Base-by-base conservation (phyloP, 2,329 filamentous ascomycete species). In the Chaetomiaceae sp. region DNA sequence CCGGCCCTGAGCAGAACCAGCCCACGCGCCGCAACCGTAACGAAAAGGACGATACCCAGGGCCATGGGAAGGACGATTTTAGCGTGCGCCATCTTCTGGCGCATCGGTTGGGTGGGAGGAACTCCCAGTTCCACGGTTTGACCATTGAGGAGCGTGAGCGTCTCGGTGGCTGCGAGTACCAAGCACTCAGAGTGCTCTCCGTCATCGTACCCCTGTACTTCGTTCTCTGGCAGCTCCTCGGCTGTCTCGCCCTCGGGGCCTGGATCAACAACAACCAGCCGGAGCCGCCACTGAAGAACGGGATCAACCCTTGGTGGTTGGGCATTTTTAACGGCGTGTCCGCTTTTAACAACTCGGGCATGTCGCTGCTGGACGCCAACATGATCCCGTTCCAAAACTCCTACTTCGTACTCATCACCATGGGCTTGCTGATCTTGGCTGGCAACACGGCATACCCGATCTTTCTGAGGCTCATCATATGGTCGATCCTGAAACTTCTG, bases 321-420 rank as follows among this genome's bases (percentile, higher is more conserved):
- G 82, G 82, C 33, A 73, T 79, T 36, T 86, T 86, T 65, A 81
- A 83, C 50, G 78, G 78, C 2, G 74, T 79, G 4, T 83, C 79
- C 15, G 82, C 81, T 0, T 86, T 86, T 62, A 84, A 84, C 63
- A 86, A 85, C 54, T 80, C 74, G n/a, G 81, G 82, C 33, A 83
- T 86, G 79, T 77, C 75, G 17, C 67, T 85, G 29, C 65, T 85
- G 11, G 81, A 86, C 59, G 73, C 75, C 33, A 84, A 83, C 57
- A 81, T 87, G 67, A 67, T 76, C 3, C 76, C 77, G 0, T 84
- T 82, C 48, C 73, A 78, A 47, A 67, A 67, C 26, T 66, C 70
- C 1, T 70, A 71, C 51, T 76, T 74, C 48, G 70, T 76, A 6
- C 65, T 76, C 32, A 64, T 74, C 37, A 67, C 71, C 17, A 74